Conservation (phyloP, 768 basidiomycete genomes). For the Mycena floridula region DNA sequence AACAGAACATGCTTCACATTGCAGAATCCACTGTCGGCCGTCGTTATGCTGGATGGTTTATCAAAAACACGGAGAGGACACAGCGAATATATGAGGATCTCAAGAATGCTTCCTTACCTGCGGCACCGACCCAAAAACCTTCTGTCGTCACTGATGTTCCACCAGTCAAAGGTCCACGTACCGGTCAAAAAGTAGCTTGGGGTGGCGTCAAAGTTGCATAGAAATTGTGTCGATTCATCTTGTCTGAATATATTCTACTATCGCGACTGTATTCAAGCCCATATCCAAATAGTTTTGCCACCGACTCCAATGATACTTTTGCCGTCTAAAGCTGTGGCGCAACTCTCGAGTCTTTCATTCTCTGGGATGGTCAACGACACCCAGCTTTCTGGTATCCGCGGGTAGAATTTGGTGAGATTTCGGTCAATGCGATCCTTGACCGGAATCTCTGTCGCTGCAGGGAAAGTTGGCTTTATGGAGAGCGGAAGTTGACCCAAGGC, state of each 20-base stretch:
- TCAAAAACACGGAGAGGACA: conserved; percentile 90
- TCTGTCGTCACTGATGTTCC: conserved; percentile 11
- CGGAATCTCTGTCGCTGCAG: conserved; percentile 36
- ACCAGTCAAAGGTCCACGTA: conserved; percentile 25
- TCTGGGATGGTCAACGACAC: too few species aligned
- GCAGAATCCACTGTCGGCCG: conserved; percentile 91
- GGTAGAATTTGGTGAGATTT: too few species aligned
- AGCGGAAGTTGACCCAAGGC: too few species aligned
- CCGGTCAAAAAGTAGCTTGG: conserved; percentile 58
- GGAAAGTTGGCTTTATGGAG: conserved; percentile 42
- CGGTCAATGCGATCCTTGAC: too few species aligned
- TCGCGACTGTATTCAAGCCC: too few species aligned
- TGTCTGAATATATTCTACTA: too few species aligned
- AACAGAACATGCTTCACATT: conserved; percentile 95
- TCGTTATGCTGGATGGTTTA: conserved; percentile 96
- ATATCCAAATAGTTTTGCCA: too few species aligned
- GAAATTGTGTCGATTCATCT: too few species aligned
- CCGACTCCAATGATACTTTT: too few species aligned
- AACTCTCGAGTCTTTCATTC: too few species aligned
- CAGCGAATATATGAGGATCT: conserved; percentile 83
- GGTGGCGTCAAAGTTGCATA: conserved; percentile 33
- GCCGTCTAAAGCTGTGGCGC: too few species aligned
- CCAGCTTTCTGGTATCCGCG: too few species aligned
- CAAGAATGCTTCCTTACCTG: conserved; percentile 43
- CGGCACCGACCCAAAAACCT: conserved; percentile 13